Percentiles rank a stretch among this genome's conserved stretches.
Conservation (phyloP, 2,329 filamentous ascomycete genomes). For the Claviceps fusiformis region DNA sequence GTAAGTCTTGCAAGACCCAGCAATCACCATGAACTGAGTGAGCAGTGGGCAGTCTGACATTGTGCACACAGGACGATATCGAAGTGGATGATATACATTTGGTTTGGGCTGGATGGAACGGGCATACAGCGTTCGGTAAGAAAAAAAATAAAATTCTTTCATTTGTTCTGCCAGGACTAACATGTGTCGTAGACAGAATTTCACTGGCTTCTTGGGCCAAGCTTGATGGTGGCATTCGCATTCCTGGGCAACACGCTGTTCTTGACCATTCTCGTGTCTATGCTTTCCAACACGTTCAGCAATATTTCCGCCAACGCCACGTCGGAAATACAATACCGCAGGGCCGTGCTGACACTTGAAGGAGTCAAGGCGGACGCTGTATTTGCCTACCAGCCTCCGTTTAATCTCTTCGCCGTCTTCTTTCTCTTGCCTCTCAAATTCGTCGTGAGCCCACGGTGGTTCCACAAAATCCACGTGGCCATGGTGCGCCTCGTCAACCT, state of each 20-base stretch:
- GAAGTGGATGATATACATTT: slow-evolving; percentile 90
- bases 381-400: slow-evolving; percentile 70
- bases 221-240: slow-evolving; percentile 70
- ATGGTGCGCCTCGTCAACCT: slow-evolving; percentile 62
- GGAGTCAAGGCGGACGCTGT: slow-evolving; percentile 76
- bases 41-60: neutral
- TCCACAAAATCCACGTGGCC: slow-evolving; percentile 78
- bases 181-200: slow-evolving; percentile 42
- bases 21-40: neutral
- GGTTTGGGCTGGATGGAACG: slow-evolving; percentile 72
- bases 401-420: slow-evolving; percentile 67
- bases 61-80: slow-evolving; percentile 46
- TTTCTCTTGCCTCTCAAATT: slow-evolving; percentile 66
- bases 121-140: slow-evolving; percentile 44
- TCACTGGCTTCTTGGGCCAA: slow-evolving; percentile 65
- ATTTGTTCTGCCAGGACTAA: neutral
- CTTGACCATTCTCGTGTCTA: slow-evolving; percentile 77
- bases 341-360: slow-evolving; percentile 70
- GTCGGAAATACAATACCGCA: slow-evolving; percentile 72
- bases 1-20: slow-evolving; percentile 18
- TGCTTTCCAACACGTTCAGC: slow-evolving; percentile 73
- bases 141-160: too few species aligned
- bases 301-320: slow-evolving; percentile 64
- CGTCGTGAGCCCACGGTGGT: slow-evolving; percentile 67
- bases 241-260: slow-evolving; percentile 81